Evolutionary conservation across 371 early-diverging fungal species (phyloP), one percentile per base, ranked within the genome.

Genomic region (Chytridiales sp.): DNA sequence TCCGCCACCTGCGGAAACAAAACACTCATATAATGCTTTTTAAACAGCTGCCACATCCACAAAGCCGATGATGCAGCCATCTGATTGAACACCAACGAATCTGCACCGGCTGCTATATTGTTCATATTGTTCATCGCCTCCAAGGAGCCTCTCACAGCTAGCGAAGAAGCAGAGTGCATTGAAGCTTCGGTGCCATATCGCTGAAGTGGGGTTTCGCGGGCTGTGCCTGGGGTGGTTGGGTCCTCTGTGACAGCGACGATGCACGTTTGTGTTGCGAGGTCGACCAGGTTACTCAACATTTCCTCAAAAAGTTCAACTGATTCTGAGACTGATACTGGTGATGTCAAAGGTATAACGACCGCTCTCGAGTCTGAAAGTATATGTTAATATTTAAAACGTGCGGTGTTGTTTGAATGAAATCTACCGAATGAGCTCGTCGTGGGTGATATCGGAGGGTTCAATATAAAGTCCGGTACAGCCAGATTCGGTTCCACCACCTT

Each of bases 1-100:
- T 76, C 70, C 11, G 85, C 78, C 29, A 83, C 74, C 5, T 71
- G 68, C 13, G 92, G 92, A 44, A 90, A 88, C 17, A 91, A 79
- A 51, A 87, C 80, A 2, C 82, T 73, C 24, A 91, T 69, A 53
- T 89, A 90, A 48, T 78, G 68, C 4, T 81, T 80, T 42, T 81
- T 75, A 51, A 88, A 79, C 29, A 87, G 72, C 8, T 81, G 77
- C 72, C 87, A 92, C 64, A 88, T 72, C 51, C 52, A 35, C 3
- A 50, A 1, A 15, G 47, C 19, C 43, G 63, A 15, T 24, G 6
- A 4, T 11, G 47, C 38, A 6, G 43, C 42, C 5, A 1, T 36
- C 32, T 44, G 44, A n/a, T 56, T 50, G 11, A 22, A 11, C 4
- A 51, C 42, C 9, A 15, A n/a, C n/a, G n/a, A n/a, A n/a, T n/a